These are phyloP conservation scores for Vinca minor DNA, from an alignment of 257 asterid genomes.

Conservation along the genomic window DNA sequence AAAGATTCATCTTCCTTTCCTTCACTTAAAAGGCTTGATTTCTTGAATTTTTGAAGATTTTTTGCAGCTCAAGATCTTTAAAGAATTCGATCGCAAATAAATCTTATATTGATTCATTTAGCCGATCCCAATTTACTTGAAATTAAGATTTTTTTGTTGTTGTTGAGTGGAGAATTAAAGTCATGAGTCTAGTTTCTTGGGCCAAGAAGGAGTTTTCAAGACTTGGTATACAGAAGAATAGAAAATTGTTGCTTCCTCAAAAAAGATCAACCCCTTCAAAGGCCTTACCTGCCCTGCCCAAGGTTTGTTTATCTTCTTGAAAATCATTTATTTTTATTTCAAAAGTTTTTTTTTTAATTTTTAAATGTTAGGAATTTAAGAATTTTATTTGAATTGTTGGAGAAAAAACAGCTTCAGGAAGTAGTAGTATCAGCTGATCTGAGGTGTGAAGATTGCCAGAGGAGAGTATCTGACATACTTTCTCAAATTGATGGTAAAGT, in stretches of 20 bases:
- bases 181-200: conserved; percentile 30
- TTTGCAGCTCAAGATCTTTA: no score
- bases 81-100: no score
- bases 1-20: not conserved
- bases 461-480: conserved; percentile 22
- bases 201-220: conserved; percentile 27
- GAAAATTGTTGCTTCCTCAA: conserved; percentile 16
- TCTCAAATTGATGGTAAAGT: conserved; percentile 24
- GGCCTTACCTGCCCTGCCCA: conserved; percentile 8
- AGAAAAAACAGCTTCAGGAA: conserved; percentile 15
- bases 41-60: no score
- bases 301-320: conserved; percentile 10
- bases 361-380: not conserved
- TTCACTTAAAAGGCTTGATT: not conserved
- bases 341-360: not conserved
- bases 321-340: not conserved
- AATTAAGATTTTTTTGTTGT: no score
- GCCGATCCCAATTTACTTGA: no score
- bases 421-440: conserved; percentile 27
- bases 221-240: conserved; percentile 20
- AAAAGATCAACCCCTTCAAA: conserved; percentile 12
- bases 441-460: conserved; percentile 23
- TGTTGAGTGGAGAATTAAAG: no score
- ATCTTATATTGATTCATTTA: no score
- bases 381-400: not conserved